Evolutionary conservation across 441 rosid genomes (phyloP).

Genomic region (Syzygium malaccense): DNA sequence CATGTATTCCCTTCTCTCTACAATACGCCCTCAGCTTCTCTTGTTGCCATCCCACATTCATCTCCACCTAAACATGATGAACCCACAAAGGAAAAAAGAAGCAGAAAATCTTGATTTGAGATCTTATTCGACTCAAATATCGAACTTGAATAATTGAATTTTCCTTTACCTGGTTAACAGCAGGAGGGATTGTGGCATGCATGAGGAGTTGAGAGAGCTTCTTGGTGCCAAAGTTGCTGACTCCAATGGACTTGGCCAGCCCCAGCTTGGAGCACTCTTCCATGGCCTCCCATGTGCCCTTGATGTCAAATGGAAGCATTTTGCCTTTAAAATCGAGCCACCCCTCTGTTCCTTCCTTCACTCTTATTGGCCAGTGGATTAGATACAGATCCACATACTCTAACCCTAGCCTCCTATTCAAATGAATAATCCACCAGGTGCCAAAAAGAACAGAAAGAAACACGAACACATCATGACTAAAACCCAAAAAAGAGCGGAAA

Average conservation of each 20-base stretch:
- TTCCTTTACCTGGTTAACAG: constrained; percentile 17
- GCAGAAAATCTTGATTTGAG: background rate
- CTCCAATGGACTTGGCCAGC: constrained; percentile 26
- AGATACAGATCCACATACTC: constrained; percentile 12
- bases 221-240: constrained; percentile 20
- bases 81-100: background rate
- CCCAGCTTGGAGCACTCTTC: constrained; percentile 24
- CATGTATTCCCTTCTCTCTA: constrained; percentile 4
- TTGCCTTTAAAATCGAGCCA: background rate
- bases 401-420: background rate
- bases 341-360: background rate
- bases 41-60: constrained; percentile 17
- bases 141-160: fast-evolving
- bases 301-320: constrained; percentile 15
- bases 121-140: background rate
- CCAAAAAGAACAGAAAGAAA: background rate
- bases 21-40: constrained; percentile 16
- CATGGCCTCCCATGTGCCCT: constrained; percentile 27
- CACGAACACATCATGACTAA: background rate
- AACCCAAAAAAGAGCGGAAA: background rate
- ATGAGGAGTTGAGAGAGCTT: constrained; percentile 4
- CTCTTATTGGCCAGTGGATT: constrained; percentile 16
- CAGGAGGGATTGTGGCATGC: constrained; percentile 18
- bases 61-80: constrained; percentile 14
- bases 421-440: background rate